These are phyloP conservation scores for Rhynchosporium agropyri DNA, from an alignment of 2,329 filamentous ascomycete genomes.

Conservation along the genomic window DNA sequence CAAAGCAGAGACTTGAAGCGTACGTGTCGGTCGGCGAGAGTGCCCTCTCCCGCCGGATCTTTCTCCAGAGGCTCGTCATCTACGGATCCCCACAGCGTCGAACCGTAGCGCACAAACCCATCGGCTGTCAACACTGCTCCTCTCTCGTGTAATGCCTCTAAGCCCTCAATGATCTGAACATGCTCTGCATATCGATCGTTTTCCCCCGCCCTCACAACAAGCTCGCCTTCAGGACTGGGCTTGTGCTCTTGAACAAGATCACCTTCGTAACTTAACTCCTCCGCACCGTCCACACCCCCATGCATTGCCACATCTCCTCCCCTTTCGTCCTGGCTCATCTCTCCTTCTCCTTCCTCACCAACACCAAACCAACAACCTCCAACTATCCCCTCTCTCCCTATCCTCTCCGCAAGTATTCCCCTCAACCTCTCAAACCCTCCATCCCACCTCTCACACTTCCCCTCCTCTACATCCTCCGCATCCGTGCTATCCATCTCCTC, in stretches of 20 bases:
- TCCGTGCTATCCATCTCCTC: conserved; percentile 3
- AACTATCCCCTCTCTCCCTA: neutral
- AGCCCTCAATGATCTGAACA: neutral
- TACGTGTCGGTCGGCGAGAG: no score
- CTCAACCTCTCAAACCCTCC: conserved; percentile 6
- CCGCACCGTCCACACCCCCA: no score
- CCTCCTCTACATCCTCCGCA: conserved; percentile 12
- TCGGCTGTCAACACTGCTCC: neutral
- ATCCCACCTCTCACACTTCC: conserved; percentile 3
- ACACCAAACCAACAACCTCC: neutral
- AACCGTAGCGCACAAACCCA: neutral
- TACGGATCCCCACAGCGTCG: conserved; percentile 4
- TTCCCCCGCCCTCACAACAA: no score
- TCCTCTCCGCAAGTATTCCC: neutral
- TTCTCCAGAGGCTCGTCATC: neutral
- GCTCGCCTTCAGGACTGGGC: no score
- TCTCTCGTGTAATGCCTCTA: neutral
- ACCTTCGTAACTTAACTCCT: no score
- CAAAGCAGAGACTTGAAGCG: no score
- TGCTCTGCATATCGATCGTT: neutral
- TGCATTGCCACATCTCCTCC: no score
- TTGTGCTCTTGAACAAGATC: no score
- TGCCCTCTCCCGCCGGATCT: neutral
- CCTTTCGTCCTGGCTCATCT: neutral
- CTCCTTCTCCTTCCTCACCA: neutral